Evolutionary conservation across 306 rosid species (phyloP).

Genomic region (Sicyos edulis): DNA sequence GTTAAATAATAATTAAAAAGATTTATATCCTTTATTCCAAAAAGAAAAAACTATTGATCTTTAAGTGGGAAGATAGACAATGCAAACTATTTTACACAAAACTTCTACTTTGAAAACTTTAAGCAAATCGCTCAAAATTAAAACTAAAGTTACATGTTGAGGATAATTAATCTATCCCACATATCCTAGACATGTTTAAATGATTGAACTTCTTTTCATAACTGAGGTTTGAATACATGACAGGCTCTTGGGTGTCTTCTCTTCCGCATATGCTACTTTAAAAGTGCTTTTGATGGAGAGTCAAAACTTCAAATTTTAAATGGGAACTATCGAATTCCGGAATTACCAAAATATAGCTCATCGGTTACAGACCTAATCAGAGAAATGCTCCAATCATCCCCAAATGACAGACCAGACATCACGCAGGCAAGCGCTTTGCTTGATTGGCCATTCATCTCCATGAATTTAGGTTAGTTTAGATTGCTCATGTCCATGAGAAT

Average conservation of each 20-base stretch:
- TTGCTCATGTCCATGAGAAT: constrained; percentile 52
- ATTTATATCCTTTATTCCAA: no score
- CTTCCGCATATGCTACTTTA: constrained; percentile 92
- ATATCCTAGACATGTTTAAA: neutral
- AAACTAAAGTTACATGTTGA: neutral
- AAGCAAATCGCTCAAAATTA: neutral
- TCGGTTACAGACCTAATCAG: constrained; percentile 61
- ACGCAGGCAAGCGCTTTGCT: constrained; percentile 99
- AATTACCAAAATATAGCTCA: constrained; percentile 63
- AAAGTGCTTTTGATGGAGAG: constrained; percentile 95
- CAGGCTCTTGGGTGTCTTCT: constrained; percentile 99
- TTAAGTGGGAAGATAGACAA: neutral
- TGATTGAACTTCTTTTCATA: neutral
- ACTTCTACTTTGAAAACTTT: neutral
- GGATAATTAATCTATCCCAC: neutral
- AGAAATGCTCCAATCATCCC: constrained; percentile 92
- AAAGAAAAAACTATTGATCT: constrained; percentile 3
- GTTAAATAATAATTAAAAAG: no score
- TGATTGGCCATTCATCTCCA: constrained; percentile 99
- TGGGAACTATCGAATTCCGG: constrained; percentile 98
- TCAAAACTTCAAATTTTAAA: constrained; percentile 94
- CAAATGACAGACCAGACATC: constrained; percentile 98
- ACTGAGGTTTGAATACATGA: constrained; percentile 27
- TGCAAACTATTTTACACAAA: neutral
- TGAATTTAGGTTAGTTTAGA: constrained; percentile 99